Percentiles rank a stretch among this genome's conserved stretches.
Conservation (phyloP, 2,329 filamentous ascomycete genomes). For the Aspergillus clavatus region DNA sequence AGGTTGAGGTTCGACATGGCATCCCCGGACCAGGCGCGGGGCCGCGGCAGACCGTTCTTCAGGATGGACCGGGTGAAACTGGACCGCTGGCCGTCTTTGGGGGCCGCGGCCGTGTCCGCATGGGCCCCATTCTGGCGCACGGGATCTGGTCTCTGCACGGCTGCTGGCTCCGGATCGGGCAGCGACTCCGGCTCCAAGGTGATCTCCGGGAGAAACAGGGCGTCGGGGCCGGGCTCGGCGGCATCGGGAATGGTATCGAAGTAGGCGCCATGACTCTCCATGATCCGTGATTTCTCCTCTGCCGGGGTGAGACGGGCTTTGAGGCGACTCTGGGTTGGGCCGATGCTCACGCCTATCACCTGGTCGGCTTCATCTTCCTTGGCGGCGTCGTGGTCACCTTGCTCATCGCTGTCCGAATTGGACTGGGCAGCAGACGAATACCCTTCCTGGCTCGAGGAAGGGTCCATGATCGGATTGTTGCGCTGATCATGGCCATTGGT, state of each 20-base stretch:
- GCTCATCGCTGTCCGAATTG: conserved; percentile 31
- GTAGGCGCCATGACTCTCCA: conserved; percentile 48
- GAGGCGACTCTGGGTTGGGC: conserved; percentile 52
- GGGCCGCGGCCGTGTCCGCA: conserved; percentile 14
- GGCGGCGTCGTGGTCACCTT: conserved; percentile 14
- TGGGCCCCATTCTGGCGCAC: background rate
- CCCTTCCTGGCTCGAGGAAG: conserved; percentile 1
- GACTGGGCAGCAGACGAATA: conserved; percentile 18
- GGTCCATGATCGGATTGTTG: conserved; percentile 1
- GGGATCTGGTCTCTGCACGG: background rate
- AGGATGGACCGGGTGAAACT: conserved; percentile 34
- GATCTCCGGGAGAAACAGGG: conserved; percentile 26
- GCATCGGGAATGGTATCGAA: conserved; percentile 41
- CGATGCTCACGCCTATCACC: conserved; percentile 57
- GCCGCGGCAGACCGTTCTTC: conserved; percentile 31
- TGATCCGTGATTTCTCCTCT: conserved; percentile 54
- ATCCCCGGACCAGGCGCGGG: conserved; percentile 36
- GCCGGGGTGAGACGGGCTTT: conserved; percentile 54
- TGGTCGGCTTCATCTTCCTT: conserved; percentile 34
- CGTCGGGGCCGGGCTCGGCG: conserved; percentile 24
- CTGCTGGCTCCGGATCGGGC: conserved; percentile 7
- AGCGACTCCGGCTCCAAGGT: conserved; percentile 31
- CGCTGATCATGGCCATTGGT: conserved; percentile 5
- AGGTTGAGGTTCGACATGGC: conserved; percentile 21
- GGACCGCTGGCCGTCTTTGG: conserved; percentile 22